Conservation (phyloP, 2,329 filamentous ascomycete species). For the Ophiostoma sp. region DNA sequence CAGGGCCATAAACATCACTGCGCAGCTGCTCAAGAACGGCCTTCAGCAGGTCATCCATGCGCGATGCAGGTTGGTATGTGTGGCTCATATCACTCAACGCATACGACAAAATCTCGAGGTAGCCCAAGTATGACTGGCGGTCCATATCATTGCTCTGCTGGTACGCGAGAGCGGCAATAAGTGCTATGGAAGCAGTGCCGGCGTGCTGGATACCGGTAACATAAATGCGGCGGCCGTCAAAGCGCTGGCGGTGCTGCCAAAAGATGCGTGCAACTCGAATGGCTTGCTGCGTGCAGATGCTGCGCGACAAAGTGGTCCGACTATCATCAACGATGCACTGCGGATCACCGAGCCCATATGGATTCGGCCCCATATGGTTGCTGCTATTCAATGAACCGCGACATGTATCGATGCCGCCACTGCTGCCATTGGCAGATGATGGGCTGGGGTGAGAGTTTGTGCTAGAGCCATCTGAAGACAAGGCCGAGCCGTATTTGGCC, state of each 20-base stretch:
- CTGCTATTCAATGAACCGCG: slow-evolving; percentile 4
- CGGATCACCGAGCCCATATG: neutral
- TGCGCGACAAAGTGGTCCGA: slow-evolving; percentile 44
- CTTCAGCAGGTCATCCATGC: slow-evolving; percentile 49
- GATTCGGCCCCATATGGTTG: slow-evolving; percentile 1
- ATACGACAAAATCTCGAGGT: slow-evolving; percentile 49
- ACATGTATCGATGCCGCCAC: neutral
- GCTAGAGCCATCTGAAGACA: slow-evolving; percentile 31
- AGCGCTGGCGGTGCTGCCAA: slow-evolving; percentile 50
- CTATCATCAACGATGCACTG: slow-evolving; percentile 33
- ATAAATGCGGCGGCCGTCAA: slow-evolving; percentile 47
- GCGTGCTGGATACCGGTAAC: slow-evolving; percentile 50
- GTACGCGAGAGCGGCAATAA: slow-evolving; percentile 46
- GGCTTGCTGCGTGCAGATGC: slow-evolving; percentile 51
- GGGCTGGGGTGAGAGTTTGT: neutral
- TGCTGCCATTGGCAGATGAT: neutral
- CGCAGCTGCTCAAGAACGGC: slow-evolving; percentile 48
- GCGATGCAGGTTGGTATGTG: slow-evolving; percentile 49
- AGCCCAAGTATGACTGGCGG: slow-evolving; percentile 39
- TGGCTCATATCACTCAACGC: slow-evolving; percentile 49
- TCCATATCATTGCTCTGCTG: slow-evolving; percentile 32
- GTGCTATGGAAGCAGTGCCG: slow-evolving; percentile 49
- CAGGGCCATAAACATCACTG: slow-evolving; percentile 29
- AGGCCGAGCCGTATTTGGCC: slow-evolving; percentile 44
- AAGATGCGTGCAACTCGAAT: slow-evolving; percentile 50